Percentiles rank a stretch among this genome's conserved stretches.
Conservation (phyloP, 2,329 filamentous ascomycete genomes). For the Penicillium sp. region DNA sequence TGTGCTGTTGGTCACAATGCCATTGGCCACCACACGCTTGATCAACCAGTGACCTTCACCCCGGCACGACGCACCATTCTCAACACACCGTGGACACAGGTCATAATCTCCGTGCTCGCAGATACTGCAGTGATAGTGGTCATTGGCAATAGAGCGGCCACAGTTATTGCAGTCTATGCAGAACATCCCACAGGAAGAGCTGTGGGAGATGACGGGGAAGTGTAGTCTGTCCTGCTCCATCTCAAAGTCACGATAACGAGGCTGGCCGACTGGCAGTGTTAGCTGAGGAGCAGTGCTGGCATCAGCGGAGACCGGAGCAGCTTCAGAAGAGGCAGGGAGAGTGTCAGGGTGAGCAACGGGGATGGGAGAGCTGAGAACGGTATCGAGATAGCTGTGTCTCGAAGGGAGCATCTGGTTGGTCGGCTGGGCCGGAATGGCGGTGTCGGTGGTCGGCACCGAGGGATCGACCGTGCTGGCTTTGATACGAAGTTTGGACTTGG, state of each 20-base stretch:
- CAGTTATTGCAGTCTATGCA: conserved; percentile 94
- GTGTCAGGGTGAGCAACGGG: conserved; percentile 16
- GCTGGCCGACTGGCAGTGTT: conserved; percentile 11
- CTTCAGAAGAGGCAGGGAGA: conserved; percentile 8
- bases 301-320: conserved; percentile 4
- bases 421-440: conserved; percentile 8
- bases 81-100: conserved; percentile 75
- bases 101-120: conserved; percentile 95
- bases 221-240: conserved; percentile 25
- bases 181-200: conserved; percentile 50
- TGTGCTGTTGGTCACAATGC: conserved; percentile 74
- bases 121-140: conserved; percentile 89
- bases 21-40: conserved; percentile 76
- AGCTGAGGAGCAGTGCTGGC: not conserved
- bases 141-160: conserved; percentile 67
- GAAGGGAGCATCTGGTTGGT: conserved; percentile 20
- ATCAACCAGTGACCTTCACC: conserved; percentile 86
- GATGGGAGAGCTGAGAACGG: conserved; percentile 35
- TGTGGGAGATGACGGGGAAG: conserved; percentile 32
- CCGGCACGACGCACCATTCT: conserved; percentile 69
- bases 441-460: conserved; percentile 16
- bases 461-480: conserved; percentile 55
- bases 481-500: conserved; percentile 94
- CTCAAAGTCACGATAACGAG: conserved; percentile 27
- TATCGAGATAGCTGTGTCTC: conserved; percentile 40